phyloP scores from a whole-genome alignment of 257 asterid species.

The Solanum sparsipilum region DNA sequence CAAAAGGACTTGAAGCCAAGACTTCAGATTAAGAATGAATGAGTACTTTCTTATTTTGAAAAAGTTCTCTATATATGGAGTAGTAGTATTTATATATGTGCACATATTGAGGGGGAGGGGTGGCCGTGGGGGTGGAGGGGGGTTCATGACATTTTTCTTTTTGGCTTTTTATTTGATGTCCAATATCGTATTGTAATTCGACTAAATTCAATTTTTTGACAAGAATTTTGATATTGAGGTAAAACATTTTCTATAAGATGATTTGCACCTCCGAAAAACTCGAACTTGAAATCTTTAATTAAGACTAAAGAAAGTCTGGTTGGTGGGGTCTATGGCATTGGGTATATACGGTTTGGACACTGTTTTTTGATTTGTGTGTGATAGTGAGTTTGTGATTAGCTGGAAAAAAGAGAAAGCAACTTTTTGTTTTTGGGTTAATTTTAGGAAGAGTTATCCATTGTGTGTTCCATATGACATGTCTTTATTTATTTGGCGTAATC shows the following conservation, averaged over 20 bases:
- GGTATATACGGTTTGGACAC: background rate
- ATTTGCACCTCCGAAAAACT: rapidly evolving
- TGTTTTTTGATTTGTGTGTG: background rate
- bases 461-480: background rate
- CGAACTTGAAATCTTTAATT: rapidly evolving
- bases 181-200: rapidly evolving
- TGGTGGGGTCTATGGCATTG: background rate
- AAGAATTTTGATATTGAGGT: rapidly evolving
- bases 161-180: background rate
- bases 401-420: background rate
- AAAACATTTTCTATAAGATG: too few species aligned
- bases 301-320: too few species aligned
- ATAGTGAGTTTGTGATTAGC: background rate
- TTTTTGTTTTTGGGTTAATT: background rate
- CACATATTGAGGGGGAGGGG: background rate
- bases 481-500: background rate
- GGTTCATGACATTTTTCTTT: background rate
- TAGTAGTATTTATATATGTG: background rate
- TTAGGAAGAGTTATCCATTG: background rate
- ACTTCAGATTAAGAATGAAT: too few species aligned
- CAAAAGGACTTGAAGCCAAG: too few species aligned
- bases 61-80: background rate
- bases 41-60: too few species aligned
- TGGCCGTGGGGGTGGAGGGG: background rate
- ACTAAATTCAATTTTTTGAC: rapidly evolving